phyloP scores from a whole-genome alignment of 2,329 filamentous ascomycete species.

The Cladosporium sphaerospermum region DNA sequence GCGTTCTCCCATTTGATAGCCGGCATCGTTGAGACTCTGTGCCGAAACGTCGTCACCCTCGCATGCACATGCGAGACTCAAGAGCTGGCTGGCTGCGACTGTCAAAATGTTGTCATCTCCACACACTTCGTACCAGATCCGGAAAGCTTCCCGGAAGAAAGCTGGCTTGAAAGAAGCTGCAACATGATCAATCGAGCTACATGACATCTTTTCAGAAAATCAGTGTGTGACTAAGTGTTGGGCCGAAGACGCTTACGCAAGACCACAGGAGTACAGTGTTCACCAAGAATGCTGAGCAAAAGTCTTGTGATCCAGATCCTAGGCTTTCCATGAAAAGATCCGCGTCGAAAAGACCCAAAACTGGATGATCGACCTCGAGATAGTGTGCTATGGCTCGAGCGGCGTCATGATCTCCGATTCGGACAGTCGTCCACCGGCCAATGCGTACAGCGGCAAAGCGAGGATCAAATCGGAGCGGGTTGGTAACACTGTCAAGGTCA shows the following conservation, averaged over 20 bases:
- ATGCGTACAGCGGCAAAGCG: not conserved
- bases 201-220: not conserved
- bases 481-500: not conserved
- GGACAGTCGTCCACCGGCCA: not conserved
- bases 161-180: not conserved
- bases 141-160: not conserved
- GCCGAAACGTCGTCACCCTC: not conserved
- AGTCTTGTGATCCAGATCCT: not conserved
- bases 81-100: not conserved
- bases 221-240: not conserved
- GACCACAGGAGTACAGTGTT: not conserved
- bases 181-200: not conserved
- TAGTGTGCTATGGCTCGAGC: not conserved
- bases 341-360: constrained; percentile 1
- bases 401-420: not conserved
- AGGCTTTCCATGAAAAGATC: not conserved
- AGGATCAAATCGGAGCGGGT: not conserved
- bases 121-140: not conserved
- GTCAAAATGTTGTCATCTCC: not conserved
- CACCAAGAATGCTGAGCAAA: not conserved
- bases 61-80: constrained; percentile 1
- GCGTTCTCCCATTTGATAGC: not conserved
- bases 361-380: not conserved
- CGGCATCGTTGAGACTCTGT: not conserved
- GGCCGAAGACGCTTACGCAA: not conserved